Percentiles rank a stretch among this genome's conserved stretches.
phyloP scores from a whole-genome alignment of 1,284 basidiomycete species.

The Heterobasidion parviporum region DNA sequence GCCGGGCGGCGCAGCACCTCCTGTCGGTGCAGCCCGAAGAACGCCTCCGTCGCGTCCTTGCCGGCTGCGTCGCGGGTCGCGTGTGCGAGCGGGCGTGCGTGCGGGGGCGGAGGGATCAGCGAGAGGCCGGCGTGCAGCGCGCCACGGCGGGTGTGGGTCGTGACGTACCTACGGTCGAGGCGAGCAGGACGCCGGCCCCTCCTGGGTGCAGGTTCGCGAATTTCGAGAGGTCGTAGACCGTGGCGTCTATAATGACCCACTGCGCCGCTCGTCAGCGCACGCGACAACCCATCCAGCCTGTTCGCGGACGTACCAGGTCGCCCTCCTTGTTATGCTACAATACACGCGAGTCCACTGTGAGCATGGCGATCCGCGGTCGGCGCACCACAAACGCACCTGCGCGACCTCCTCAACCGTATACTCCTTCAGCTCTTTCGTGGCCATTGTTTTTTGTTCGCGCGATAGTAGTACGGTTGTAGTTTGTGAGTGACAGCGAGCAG shows the following conservation, averaged over 20 bases:
- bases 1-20: conserved; percentile 81
- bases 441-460: conserved; percentile 14
- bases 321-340: conserved; percentile 69
- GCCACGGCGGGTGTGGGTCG: neutral
- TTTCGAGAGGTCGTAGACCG: conserved; percentile 58
- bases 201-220: conserved; percentile 65
- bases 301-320: conserved; percentile 42
- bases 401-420: conserved; percentile 45
- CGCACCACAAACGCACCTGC: conserved; percentile 30
- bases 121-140: too few species aligned
- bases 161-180: conserved; percentile 3
- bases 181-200: conserved; percentile 47
- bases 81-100: neutral
- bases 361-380: neutral
- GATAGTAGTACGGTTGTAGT: neutral
- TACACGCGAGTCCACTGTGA: neutral
- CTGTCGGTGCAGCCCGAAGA: conserved; percentile 88
- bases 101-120: too few species aligned
- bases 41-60: conserved; percentile 81
- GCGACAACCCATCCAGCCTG: neutral
- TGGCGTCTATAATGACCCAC: conserved; percentile 63
- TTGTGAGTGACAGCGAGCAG: neutral
- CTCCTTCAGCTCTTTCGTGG: conserved; percentile 24
- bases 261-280: conserved; percentile 11
- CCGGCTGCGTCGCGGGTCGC: conserved; percentile 33